These are phyloP conservation scores for Achaetomium macrosporum DNA, from an alignment of 2,329 filamentous ascomycete genomes.

Conservation along the genomic window DNA sequence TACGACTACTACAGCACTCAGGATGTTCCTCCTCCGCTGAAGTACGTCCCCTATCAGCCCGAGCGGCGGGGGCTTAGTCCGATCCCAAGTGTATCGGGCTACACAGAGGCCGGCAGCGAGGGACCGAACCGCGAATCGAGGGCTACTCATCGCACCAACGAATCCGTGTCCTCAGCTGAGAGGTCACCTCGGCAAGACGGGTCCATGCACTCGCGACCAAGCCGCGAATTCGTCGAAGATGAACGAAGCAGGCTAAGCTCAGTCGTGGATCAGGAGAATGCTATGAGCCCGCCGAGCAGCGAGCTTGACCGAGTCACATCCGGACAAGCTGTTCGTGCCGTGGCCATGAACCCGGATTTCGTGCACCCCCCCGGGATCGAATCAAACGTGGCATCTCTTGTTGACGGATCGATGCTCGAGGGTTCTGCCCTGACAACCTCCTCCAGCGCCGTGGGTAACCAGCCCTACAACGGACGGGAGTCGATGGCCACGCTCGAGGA, in stretches of 20 bases:
- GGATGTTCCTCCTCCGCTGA: conserved; percentile 57
- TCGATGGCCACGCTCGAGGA: conserved; percentile 34
- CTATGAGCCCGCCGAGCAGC: conserved; percentile 47
- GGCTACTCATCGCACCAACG: conserved; percentile 43
- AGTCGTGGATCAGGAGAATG: conserved; percentile 49
- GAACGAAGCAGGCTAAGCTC: conserved; percentile 49
- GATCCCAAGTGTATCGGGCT: conserved; percentile 87
- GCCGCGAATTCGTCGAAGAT: conserved; percentile 53
- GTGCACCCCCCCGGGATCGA: conserved; percentile 73
- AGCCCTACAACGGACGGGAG: conserved; percentile 36
- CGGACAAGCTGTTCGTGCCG: conserved; percentile 63
- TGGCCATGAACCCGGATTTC: conserved; percentile 70
- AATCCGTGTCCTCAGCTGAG: conserved; percentile 57
- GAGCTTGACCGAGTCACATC: conserved; percentile 55
- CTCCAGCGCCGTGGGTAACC: conserved; percentile 47
- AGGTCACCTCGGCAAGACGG: conserved; percentile 47
- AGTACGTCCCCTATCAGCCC: conserved; percentile 63
- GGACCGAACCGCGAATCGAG: conserved; percentile 52
- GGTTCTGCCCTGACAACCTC: conserved; percentile 63
- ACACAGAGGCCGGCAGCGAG: conserved; percentile 63
- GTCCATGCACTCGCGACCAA: conserved; percentile 41
- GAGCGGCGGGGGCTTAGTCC: conserved; percentile 73
- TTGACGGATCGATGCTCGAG: conserved; percentile 65
- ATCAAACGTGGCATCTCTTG: conserved; percentile 82
- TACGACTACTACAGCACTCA: conserved; percentile 52